Evolutionary conservation across 2,329 filamentous ascomycete species (phyloP).

Genomic region (Bimuria novae-zelandiae): DNA sequence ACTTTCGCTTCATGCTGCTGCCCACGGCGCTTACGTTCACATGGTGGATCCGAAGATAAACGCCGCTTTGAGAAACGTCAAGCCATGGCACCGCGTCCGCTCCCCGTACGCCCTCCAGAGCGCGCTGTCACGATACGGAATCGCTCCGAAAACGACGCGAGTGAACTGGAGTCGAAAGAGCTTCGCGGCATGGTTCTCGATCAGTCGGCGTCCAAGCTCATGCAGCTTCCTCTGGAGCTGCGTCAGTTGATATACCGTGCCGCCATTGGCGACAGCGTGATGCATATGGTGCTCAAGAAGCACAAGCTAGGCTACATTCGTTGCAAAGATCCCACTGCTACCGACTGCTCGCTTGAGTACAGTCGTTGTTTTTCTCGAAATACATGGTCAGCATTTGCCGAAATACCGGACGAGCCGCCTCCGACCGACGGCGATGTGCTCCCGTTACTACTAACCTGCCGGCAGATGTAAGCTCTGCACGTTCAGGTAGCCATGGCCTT

Average conservation of each 20-base stretch:
- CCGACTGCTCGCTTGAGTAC: constrained; percentile 19
- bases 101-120: constrained; percentile 20
- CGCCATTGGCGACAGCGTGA: constrained; percentile 21
- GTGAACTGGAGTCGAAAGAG: not conserved
- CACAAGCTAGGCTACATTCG: constrained; percentile 24
- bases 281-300: constrained; percentile 28
- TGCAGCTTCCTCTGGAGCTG: constrained; percentile 25
- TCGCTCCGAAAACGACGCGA: not conserved
- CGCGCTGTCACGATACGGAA: constrained; percentile 22
- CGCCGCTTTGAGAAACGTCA: constrained; percentile 27
- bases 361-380: constrained; percentile 21
- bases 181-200: constrained; percentile 17
- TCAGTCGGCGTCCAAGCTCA: constrained; percentile 19
- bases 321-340: constrained; percentile 19
- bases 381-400: constrained; percentile 18
- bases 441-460: constrained; percentile 41
- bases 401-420: constrained; percentile 10
- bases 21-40: constrained; percentile 17
- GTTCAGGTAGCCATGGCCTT: not conserved
- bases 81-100: constrained; percentile 22
- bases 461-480: constrained; percentile 23
- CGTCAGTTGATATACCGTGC: constrained; percentile 23
- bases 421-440: constrained; percentile 32
- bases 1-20: constrained; percentile 25
- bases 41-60: constrained; percentile 22